Percentiles rank a stretch among this genome's conserved stretches.
Conservation (phyloP, 2,329 filamentous ascomycete species). For the Cercospora brassicicola region DNA sequence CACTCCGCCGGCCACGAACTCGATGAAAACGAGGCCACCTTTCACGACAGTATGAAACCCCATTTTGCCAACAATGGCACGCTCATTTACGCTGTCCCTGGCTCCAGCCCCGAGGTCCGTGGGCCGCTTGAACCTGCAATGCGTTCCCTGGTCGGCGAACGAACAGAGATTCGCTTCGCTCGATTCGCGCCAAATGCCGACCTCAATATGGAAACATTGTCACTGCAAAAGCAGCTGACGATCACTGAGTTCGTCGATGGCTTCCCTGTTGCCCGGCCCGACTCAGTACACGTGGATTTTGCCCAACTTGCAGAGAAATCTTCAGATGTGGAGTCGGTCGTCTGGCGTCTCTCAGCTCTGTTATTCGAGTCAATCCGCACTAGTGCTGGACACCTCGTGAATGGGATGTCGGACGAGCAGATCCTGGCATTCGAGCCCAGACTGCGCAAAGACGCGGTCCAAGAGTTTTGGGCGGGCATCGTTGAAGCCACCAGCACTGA, state of each 20-base stretch:
- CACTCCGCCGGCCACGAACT: conserved; percentile 59
- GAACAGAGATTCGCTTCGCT: conserved; percentile 64
- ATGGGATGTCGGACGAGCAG: conserved; percentile 47
- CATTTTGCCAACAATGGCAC: conserved; percentile 75
- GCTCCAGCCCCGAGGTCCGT: conserved; percentile 44
- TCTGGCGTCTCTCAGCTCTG: conserved; percentile 84
- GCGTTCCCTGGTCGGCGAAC: conserved; percentile 61
- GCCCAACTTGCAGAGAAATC: conserved; percentile 49
- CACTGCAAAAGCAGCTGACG: conserved; percentile 44
- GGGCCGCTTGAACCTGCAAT: conserved; percentile 57
- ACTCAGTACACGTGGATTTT: conserved; percentile 48
- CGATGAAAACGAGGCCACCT: conserved; percentile 63
- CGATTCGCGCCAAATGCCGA: conserved; percentile 56
- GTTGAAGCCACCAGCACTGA: conserved; percentile 43
- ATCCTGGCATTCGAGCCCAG: conserved; percentile 42
- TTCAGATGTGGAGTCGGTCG: conserved; percentile 62
- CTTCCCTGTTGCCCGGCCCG: conserved; percentile 57
- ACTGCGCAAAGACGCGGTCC: conserved; percentile 61
- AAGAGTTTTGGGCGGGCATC: conserved; percentile 60
- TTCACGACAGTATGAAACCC: conserved; percentile 73
- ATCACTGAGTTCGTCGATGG: conserved; percentile 35
- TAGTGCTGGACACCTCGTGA: conserved; percentile 29
- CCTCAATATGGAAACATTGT: conserved; percentile 37
- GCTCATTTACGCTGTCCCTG: conserved; percentile 62
- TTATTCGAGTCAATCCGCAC: conserved; percentile 70